These are phyloP conservation scores for Wickerhamiella lipophila DNA, from an alignment of 805 yeast genomes.

Conservation along the genomic window DNA sequence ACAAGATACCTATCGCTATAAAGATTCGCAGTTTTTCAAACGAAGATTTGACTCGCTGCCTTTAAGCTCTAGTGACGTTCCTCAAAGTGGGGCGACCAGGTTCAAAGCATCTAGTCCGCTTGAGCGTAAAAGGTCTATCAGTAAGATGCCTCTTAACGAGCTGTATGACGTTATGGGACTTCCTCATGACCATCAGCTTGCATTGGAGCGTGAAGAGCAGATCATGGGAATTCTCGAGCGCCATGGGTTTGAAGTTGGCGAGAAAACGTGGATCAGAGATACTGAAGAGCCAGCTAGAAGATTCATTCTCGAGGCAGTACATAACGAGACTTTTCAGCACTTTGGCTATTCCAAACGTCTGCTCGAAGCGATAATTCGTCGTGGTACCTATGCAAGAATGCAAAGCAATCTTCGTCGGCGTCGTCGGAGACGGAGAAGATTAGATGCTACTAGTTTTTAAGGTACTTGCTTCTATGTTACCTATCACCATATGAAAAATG, in stretches of 20 bases:
- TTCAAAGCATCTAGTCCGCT: background rate
- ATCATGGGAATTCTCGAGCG: constrained; percentile 32
- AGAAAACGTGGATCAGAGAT: constrained; percentile 75
- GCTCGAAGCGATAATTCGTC: constrained; percentile 59
- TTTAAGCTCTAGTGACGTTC: no score
- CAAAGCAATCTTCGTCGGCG: constrained; percentile 19
- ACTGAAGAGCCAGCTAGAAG: constrained; percentile 44
- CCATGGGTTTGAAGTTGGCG: constrained; percentile 61
- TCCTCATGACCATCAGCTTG: constrained; percentile 28
- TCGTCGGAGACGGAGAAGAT: constrained; percentile 14
- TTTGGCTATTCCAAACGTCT: constrained; percentile 43
- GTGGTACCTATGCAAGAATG: constrained; percentile 52
- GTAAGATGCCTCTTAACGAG: constrained; percentile 30
- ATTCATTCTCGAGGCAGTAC: constrained; percentile 37
- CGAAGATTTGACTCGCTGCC: background rate
- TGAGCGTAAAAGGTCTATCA: constrained; percentile 25
- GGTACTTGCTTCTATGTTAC: no score
- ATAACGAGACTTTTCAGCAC: constrained; percentile 34
- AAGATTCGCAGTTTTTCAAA: background rate
- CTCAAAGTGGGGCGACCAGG: background rate
- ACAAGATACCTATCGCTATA: background rate
- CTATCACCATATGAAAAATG: no score
- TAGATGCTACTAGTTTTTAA: background rate
- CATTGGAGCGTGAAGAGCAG: constrained; percentile 29
- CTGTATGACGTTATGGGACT: constrained; percentile 32